Evolutionary conservation across 805 yeast genomes (phyloP), one percentile per base, ranked within the genome.

Genomic region (Vanderwaltozyma verrucispora): DNA sequence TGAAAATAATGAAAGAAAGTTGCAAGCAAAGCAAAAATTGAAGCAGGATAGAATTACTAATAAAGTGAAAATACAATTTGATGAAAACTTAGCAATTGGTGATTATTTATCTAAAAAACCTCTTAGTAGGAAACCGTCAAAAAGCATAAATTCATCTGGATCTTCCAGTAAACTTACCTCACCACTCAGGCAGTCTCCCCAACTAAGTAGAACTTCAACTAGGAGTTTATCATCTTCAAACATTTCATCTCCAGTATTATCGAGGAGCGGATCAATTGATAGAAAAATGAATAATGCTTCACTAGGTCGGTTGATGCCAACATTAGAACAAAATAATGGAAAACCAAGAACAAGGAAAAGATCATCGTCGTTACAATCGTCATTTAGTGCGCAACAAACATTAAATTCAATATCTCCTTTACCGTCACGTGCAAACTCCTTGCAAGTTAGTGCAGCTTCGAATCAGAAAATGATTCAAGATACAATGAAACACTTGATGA

Each of bases 301-400:
- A 19, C 11, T 28, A 19, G 30, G 17, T 18, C 20, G 25, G 10
- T 33, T 30, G 12, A 28, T 23, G 14, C 21, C 17, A 8, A 24
- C 26, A 9, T 28, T 32, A 13, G 38, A 30, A n/a, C 38, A 37
- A 33, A 39, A 36, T 10, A n/a, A 28, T 8, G 18, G 20, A 26
- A 30, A 28, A 30, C 37, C 27, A 24, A 39, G 37, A 13, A 46
- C 49, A 12, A 46, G 61, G 29, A 49, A 54, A 19, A 50, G 63
- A 34, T 57, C 64, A 8, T 48, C 62, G 1, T 60, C 64, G 3
- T 44, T 59, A 20, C 63, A 59, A 39, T 46, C 62, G 4, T 37
- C 50, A 21, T 39, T 38, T 28, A 25, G 33, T 23, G 24, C 32
- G 12, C 26, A 19, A 7, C 32, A 28, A 27, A 25, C 15, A 11